Base-by-base conservation (phyloP, 352 stramenopile species). In the Elongisporangium prolatum region DNA sequence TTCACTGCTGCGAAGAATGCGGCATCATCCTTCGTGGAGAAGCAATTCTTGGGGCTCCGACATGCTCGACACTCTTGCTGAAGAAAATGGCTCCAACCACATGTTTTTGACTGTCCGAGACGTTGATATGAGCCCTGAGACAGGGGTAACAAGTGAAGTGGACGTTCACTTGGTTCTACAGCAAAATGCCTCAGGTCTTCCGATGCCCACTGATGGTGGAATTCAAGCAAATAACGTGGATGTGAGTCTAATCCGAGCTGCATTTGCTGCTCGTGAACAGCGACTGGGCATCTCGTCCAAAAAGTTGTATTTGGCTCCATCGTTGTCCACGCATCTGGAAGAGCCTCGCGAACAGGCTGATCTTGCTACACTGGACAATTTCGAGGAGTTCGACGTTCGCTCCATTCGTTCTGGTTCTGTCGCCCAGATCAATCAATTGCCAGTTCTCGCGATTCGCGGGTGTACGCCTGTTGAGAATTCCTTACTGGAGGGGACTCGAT, bases 391-490 rank as follows among this genome's bases (percentile, higher is more conserved):
- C 37, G 80, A 93, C 34, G 69, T 89, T 20, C 78, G 71, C 21
- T 90, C 77, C 7, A 88, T 89, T 53, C 73, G 69, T 25, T 86
- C 75, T 4, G 75, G 75, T 0, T 54, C 64, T 11, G 54, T 68
- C 9, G 64, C 64, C 24, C 65, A 60, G 9, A 77, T 75, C 54
- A 89, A 64, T 20, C 72, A 89, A 38, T 60, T 88, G 6, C 71
- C 84, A 2, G 66, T 91, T 4, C 59, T 95, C 25, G 72, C 74
- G 10, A 62, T 95, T 63, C 83, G 86, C 40, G 86, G 86, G 0
- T 96, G 86, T 53, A 96, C 86, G 1, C 86, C 86, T 13, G 82
- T 80, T 2, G 83, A 93, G 24, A 93, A 93, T 56, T 92, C 84
- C 8, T 77, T 78, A 1, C 75, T 96, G 1, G 82, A 94, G 37